Conservation (phyloP, 2,329 filamentous ascomycete species). For the Botrytis tulipae region DNA sequence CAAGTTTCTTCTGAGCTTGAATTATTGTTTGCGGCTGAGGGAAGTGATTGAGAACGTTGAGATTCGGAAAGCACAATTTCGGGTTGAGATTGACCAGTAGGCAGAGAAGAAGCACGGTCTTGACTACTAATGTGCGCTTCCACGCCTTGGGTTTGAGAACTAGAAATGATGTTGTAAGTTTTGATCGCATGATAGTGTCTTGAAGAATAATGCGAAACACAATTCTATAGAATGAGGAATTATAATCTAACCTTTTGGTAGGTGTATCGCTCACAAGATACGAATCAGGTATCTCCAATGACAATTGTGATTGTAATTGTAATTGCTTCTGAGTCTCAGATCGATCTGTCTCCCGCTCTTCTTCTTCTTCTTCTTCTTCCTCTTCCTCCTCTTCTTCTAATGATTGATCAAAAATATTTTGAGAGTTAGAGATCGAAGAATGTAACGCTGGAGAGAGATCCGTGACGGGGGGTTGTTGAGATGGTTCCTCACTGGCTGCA, state of each 20-base stretch:
- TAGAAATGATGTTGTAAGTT: constrained; percentile 12
- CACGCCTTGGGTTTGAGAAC: neutral
- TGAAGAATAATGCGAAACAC: neutral
- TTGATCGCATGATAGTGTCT: neutral
- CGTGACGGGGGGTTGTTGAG: neutral
- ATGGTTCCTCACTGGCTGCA: constrained; percentile 11
- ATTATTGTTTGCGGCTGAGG: constrained; percentile 1
- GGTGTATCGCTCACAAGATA: constrained; percentile 10
- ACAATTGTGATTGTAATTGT: neutral
- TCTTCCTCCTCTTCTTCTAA: neutral
- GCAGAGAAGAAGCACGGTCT: constrained; percentile 12
- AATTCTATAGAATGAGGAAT: neutral
- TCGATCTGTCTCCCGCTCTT: neutral
- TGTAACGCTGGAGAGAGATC: neutral
- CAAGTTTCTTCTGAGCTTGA: constrained; percentile 23
- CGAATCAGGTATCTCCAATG: constrained; percentile 15
- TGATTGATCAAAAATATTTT: neutral
- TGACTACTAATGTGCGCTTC: neutral
- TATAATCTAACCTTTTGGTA: constrained; percentile 9
- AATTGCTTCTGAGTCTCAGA: neutral
- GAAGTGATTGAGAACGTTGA: constrained; percentile 17
- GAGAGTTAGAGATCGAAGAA: neutral
- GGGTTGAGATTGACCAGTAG: neutral
- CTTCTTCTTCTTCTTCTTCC: neutral
- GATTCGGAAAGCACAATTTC: neutral